Percentiles rank a stretch among this genome's conserved stretches.
Evolutionary conservation across 768 basidiomycete genomes (phyloP).

Genomic region (Mycena galericulata): DNA sequence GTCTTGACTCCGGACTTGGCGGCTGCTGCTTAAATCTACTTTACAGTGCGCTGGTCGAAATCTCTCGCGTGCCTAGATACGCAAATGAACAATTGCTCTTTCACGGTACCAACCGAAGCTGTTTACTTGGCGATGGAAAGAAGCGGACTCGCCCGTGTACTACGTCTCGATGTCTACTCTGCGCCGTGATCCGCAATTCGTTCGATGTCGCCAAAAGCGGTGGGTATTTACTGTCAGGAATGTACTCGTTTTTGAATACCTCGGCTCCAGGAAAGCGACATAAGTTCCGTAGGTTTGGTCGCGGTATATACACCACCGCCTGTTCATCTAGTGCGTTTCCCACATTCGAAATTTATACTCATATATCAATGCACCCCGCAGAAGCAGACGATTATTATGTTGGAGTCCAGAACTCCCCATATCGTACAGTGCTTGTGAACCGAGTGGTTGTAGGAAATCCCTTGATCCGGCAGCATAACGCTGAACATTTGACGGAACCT

Average conservation of each 20-base stretch:
- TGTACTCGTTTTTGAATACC: background rate
- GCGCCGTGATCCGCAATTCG: conserved; percentile 67
- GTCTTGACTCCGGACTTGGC: background rate
- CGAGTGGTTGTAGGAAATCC: conserved; percentile 76
- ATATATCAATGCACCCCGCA: conserved; percentile 39
- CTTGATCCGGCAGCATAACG: conserved; percentile 62
- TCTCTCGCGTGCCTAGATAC: conserved; percentile 42
- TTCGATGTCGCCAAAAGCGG: conserved; percentile 73
- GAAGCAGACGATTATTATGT: conserved; percentile 75
- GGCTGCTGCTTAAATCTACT: background rate
- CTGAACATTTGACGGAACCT: conserved; percentile 58
- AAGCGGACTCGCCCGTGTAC: conserved; percentile 61
- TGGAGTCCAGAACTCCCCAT: conserved; percentile 55
- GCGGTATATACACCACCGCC: conserved; percentile 73
- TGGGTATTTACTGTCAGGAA: conserved; percentile 38
- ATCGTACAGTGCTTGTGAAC: conserved; percentile 66
- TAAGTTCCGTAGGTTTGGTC: conserved; percentile 69
- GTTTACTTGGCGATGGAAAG: conserved; percentile 66
- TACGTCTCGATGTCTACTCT: conserved; percentile 64
- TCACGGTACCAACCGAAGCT: conserved; percentile 74
- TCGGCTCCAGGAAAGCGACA: conserved; percentile 60
- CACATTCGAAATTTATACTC: background rate
- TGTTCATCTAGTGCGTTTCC: conserved; percentile 71
- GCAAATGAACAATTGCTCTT: conserved; percentile 72
- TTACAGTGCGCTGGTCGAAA: conserved; percentile 46